Evolutionary conservation across 2,329 filamentous ascomycete genomes (phyloP), one percentile per base, ranked within the genome.

Genomic region (Aspergillus carbonarius): DNA sequence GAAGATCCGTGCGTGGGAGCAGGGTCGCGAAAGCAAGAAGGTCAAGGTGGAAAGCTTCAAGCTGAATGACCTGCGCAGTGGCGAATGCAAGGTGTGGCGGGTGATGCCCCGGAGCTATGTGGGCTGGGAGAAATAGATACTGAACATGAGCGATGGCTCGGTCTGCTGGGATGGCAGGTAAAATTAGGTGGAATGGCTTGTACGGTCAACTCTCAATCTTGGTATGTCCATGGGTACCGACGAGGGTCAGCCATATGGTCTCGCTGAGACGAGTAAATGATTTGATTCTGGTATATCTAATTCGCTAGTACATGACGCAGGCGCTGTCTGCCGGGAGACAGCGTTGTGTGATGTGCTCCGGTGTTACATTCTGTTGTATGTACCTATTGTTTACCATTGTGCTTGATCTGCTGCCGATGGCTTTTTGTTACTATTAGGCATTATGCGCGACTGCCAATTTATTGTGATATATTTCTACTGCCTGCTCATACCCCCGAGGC

Each of bases 21-120:
- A 99, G 73, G 93, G 93, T 0, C 82, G 93, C 13, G 93, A 98
- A 79, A 93, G 87, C 74, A 93, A 90, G 76, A 98, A 97, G 81
- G 88, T 96, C 55, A 95, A 96, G 80, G 80, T 91, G 61, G 93
- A 98, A 81, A 96, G 92, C 77, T 98, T 93, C 79, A 91, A 93
- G 79, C 83, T 99, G 61, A 92, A 93, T 46, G 95, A 99, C 78
- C 72, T 99, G 73, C 85, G 91, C 72, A 93, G 89, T 75, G 95
- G 95, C 17, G 95, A 99, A 79, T 93, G 97, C 68, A 93, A 95
- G 80, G 92, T 99, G 61, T 99, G 95, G 95, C 86, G 95, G 58
- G 90, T 97, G 47, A 96, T 98, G 86, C 90, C 91, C 39, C 85
- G 91, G 68, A 88, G 85, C 72, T 99, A 93, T 92, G 88, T 98